Evolutionary conservation across 1,284 basidiomycete species (phyloP).

Genomic region (Pseudozyma sp.): DNA sequence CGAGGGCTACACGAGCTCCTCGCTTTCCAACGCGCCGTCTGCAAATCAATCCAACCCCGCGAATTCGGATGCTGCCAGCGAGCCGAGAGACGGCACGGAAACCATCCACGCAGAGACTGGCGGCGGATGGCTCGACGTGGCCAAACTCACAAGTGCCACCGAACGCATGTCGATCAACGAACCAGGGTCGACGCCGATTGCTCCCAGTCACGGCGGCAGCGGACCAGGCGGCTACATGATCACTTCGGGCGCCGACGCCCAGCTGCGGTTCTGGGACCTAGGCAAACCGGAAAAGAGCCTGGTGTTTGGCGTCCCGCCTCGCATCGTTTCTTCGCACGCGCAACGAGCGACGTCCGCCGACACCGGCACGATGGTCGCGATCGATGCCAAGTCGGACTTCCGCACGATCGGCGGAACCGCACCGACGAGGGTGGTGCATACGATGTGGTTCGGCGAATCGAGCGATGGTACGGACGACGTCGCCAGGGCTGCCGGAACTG

Average conservation of each 20-base stretch:
- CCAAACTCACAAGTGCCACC: conserved; percentile 30
- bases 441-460: conserved; percentile 6
- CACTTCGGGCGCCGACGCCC: conserved; percentile 83
- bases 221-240: conserved; percentile 77
- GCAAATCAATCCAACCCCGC: neutral
- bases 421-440: conserved; percentile 16
- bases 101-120: conserved; percentile 18
- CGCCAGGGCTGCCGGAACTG: neutral
- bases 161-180: conserved; percentile 10
- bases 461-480: neutral
- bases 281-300: conserved; percentile 73
- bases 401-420: neutral
- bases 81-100: conserved; percentile 19
- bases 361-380: conserved; percentile 2
- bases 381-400: conserved; percentile 34
- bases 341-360: neutral
- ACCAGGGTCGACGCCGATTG: neutral
- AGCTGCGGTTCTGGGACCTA: conserved; percentile 85
- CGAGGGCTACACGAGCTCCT: conserved; percentile 55
- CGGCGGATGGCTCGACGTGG: conserved; percentile 62
- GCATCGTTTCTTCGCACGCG: neutral
- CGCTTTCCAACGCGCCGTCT: conserved; percentile 14
- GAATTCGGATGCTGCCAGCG: neutral
- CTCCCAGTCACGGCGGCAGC: conserved; percentile 3
- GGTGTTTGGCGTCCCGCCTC: conserved; percentile 30